phyloP scores from a whole-genome alignment of 805 yeast species.

The Sugiyamaella chiloensis region DNA sequence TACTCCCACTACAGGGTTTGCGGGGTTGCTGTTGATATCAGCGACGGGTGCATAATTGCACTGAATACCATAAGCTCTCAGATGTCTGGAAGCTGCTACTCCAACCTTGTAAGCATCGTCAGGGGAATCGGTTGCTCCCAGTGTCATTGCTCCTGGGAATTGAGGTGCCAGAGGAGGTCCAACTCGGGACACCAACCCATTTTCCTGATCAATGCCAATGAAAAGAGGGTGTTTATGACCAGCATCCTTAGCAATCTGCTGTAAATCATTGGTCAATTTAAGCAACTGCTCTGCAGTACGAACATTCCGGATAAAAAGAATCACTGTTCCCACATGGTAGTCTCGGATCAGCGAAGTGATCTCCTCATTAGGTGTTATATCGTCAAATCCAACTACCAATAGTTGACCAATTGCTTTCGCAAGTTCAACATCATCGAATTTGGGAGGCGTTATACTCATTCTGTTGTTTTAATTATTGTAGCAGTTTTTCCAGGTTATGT shows the following conservation, averaged over 20 bases:
- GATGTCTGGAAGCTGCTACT: slow-evolving; percentile 50
- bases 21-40: slow-evolving; percentile 52
- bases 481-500: too few relatives aligned
- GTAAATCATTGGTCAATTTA: slow-evolving; percentile 47
- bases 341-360: slow-evolving; percentile 48
- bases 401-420: slow-evolving; percentile 42
- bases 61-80: slow-evolving; percentile 49
- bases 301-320: slow-evolving; percentile 46
- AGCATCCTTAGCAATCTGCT: slow-evolving; percentile 47
- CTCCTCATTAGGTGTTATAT: slow-evolving; percentile 48
- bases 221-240: slow-evolving; percentile 49
- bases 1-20: slow-evolving; percentile 55
- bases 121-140: slow-evolving; percentile 50
- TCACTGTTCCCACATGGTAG: slow-evolving; percentile 48
- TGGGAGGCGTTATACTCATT: not conserved
- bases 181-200: slow-evolving; percentile 48
- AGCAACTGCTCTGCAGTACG: slow-evolving; percentile 42
- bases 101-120: slow-evolving; percentile 48
- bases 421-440: slow-evolving; percentile 2
- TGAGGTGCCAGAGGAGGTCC: slow-evolving; percentile 32
- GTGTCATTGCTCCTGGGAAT: slow-evolving; percentile 62
- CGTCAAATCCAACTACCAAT: slow-evolving; percentile 56
- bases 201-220: slow-evolving; percentile 59
- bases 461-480: too few relatives aligned
- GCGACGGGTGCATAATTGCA: slow-evolving; percentile 56